These are phyloP conservation scores for Saccharomycopsis sp. DNA, from an alignment of 805 yeast species.

Conservation along the genomic window DNA sequence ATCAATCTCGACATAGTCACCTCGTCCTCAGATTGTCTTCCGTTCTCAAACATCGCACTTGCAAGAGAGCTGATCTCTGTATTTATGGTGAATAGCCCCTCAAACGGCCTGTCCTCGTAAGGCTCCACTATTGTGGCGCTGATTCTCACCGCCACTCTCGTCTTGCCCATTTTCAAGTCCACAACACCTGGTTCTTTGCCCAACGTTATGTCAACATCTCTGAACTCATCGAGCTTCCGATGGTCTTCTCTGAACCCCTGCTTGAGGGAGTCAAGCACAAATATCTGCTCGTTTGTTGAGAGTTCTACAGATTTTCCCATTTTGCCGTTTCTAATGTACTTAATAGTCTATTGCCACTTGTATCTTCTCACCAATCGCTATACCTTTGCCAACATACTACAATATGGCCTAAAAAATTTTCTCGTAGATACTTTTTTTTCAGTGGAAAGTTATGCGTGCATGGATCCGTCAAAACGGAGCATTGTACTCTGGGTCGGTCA, in stretches of 20 bases:
- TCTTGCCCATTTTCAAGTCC: constrained; percentile 69
- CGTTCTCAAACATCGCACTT: constrained; percentile 72
- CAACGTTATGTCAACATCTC: constrained; percentile 58
- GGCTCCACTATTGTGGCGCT: constrained; percentile 75
- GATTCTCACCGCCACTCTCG: constrained; percentile 61
- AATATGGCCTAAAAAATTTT: neutral
- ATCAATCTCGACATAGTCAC: constrained; percentile 71
- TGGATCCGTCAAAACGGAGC: too few species aligned
- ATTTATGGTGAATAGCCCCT: constrained; percentile 77
- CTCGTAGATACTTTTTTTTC: neutral
- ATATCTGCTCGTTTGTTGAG: constrained; percentile 56
- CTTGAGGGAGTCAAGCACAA: constrained; percentile 56
- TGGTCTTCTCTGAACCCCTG: constrained; percentile 63
- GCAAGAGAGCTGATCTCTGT: constrained; percentile 92
- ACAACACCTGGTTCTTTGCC: constrained; percentile 77
- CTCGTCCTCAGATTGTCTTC: constrained; percentile 71
- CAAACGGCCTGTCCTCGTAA: constrained; percentile 86
- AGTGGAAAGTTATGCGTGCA: too few species aligned
- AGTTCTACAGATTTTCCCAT: constrained; percentile 61
- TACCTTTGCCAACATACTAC: too few species aligned
- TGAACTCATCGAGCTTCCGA: constrained; percentile 53
- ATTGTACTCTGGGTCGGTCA: too few species aligned
- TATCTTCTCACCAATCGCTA: too few species aligned
- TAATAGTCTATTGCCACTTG: too few species aligned
- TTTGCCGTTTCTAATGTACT: too few species aligned